A percentile compares a stretch with the other conserved stretches of the same genome.
These are phyloP conservation scores for Pseudodiploospora longispora DNA, from an alignment of 2,329 filamentous ascomycete species.

Conservation along the genomic window DNA sequence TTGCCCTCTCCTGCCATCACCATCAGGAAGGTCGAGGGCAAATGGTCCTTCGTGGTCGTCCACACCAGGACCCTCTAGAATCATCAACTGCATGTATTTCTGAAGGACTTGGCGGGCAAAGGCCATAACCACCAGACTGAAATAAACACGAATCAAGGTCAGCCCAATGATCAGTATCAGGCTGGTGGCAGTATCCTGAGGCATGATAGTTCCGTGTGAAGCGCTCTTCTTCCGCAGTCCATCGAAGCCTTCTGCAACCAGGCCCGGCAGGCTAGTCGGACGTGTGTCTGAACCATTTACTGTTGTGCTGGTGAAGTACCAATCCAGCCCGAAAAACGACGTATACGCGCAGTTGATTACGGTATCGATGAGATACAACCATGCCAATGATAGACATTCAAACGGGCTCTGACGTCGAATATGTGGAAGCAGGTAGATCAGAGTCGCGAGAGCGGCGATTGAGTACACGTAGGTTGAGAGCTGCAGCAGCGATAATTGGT, in stretches of 20 bases:
- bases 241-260: constrained; percentile 26
- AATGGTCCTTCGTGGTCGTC: constrained; percentile 59
- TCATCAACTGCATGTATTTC: constrained; percentile 45
- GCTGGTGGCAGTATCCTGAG: constrained; percentile 61
- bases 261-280: constrained; percentile 15
- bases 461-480: constrained; percentile 91
- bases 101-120: constrained; percentile 72
- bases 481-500: constrained; percentile 72
- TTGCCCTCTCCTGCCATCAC: constrained; percentile 70
- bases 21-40: constrained; percentile 58
- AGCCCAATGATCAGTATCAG: constrained; percentile 68
- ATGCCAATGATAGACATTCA: constrained; percentile 72
- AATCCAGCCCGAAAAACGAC: constrained; percentile 69
- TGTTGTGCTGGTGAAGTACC: constrained; percentile 65
- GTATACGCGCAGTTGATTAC: constrained; percentile 78
- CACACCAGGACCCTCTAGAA: constrained; percentile 39
- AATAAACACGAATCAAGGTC: constrained; percentile 73
- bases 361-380: constrained; percentile 78
- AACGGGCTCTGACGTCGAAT: constrained; percentile 73
- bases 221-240: constrained; percentile 25
- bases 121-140: constrained; percentile 73
- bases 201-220: constrained; percentile 27
- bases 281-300: constrained; percentile 26
- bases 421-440: constrained; percentile 66
- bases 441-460: constrained; percentile 58